phyloP scores from a whole-genome alignment of 768 basidiomycete genomes.

The Phanerochaete carnosa region DNA sequence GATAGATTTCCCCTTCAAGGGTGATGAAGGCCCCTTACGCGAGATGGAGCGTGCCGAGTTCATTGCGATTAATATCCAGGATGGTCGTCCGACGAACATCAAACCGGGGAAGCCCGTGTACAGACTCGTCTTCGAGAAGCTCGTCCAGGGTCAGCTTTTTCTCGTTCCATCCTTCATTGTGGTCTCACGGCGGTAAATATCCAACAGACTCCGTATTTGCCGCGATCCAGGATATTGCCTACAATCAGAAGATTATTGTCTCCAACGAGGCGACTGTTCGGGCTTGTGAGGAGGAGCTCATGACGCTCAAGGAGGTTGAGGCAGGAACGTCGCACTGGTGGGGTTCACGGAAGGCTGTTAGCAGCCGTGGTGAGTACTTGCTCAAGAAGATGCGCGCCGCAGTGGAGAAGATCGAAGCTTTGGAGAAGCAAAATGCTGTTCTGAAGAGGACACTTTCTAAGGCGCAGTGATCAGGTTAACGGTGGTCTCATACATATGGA shows the following conservation, averaged over 20 bases:
- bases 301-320: slow-evolving; percentile 62
- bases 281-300: slow-evolving; percentile 74
- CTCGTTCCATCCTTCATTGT: background rate
- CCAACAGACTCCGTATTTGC: slow-evolving; percentile 68
- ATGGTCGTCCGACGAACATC: slow-evolving; percentile 83
- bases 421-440: slow-evolving; percentile 70
- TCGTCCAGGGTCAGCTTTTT: slow-evolving; percentile 62
- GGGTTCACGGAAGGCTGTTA: slow-evolving; percentile 46
- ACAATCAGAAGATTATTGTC: slow-evolving; percentile 65
- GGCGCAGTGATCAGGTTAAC: slow-evolving; percentile 7
- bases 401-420: slow-evolving; percentile 58
- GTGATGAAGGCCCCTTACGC: slow-evolving; percentile 77
- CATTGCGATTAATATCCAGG: slow-evolving; percentile 71
- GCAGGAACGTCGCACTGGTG: slow-evolving; percentile 43
- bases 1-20: slow-evolving; percentile 85
- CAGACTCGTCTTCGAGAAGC: slow-evolving; percentile 76
- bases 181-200: no score
- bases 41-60: slow-evolving; percentile 88
- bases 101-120: slow-evolving; percentile 91
- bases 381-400: slow-evolving; percentile 72
- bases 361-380: slow-evolving; percentile 62
- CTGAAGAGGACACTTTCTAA: slow-evolving; percentile 58
- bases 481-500: background rate
- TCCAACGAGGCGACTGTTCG: slow-evolving; percentile 61
- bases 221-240: slow-evolving; percentile 77